Base-by-base conservation (phyloP, 164 flowering plant species). In the Umbellularia californica region DNA sequence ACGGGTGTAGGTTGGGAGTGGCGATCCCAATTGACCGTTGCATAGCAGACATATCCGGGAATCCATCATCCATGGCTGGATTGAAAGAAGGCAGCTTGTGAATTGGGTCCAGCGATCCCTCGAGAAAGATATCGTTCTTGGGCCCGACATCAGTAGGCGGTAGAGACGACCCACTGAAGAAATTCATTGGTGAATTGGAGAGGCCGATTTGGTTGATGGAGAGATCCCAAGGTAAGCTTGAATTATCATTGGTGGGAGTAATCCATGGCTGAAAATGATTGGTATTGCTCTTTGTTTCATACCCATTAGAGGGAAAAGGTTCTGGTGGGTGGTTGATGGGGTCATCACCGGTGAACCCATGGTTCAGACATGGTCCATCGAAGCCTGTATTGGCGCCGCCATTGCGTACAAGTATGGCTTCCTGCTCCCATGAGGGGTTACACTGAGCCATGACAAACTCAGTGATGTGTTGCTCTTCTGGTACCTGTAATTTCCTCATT, bases 401-500 rank as follows among this genome's bases (percentile, higher is more conserved):
- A 75, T 52, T 77, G 73, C 82, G 70, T 10, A 71, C 70, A 33
- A 65, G 74, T 72, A 77, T 65, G 24, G 77, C 74, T 64, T 85
- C 86, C 33, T 84, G 86, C 67, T 86, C 89, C 79, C 80, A 15
- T 68, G 81, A 72, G 6, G 81, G 27, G 75, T 73, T 87, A 80
- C 82, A 87, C 65, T 85, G 89, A 6, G 83, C 58, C 79, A 83
- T 79, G 10, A 88, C 77, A 62, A 81, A 87, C 75, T 87, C 88
- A 69, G 89, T 72, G 11, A 87, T 77, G 14, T 83, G 72, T 60
- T 83, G 88, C 78, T 90, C 93, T 80, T 90, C 95, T 63, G 83
- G 22, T 27, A 88, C 86, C 97, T 90, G 68, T 14, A 55, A 68
- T 4, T 24, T 3, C 9, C 47, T 15, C 60, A 55, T 3, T 15